Evolutionary conservation across 129 eudicot species (phyloP).

Genomic region (Chrysanthemum seticuspe): DNA sequence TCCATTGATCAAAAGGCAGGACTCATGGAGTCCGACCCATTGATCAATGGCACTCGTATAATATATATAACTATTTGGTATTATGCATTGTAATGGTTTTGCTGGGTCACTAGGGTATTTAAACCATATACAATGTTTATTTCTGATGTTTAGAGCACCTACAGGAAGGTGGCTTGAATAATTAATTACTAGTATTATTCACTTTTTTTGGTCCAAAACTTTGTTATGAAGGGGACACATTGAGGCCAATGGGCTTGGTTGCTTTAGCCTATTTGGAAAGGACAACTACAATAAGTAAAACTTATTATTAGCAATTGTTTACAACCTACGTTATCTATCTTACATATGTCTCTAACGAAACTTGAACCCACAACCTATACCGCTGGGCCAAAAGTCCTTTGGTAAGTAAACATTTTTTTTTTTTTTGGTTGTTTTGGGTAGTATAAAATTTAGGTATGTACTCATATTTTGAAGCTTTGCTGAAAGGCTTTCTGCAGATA

Average conservation of each 20-base stretch:
- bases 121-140: not conserved
- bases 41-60: not conserved
- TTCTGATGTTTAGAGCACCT: not conserved
- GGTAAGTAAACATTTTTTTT: no score
- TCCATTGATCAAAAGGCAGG: not conserved
- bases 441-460: no score
- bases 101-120: not conserved
- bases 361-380: no score
- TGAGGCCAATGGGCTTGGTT: not conserved
- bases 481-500: no score
- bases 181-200: not conserved
- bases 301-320: no score
- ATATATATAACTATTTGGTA: not conserved
- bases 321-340: no score
- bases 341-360: no score
- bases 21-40: not conserved
- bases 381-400: no score
- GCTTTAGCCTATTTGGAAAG: not conserved
- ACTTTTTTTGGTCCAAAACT: not conserved
- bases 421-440: no score
- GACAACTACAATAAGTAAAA: constrained; percentile 3
- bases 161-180: not conserved
- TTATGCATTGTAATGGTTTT: not conserved
- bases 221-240: constrained; percentile 15
- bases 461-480: no score